Evolutionary conservation across 2,329 filamentous ascomycete genomes (phyloP).

Genomic region (Aspergillus sp.): DNA sequence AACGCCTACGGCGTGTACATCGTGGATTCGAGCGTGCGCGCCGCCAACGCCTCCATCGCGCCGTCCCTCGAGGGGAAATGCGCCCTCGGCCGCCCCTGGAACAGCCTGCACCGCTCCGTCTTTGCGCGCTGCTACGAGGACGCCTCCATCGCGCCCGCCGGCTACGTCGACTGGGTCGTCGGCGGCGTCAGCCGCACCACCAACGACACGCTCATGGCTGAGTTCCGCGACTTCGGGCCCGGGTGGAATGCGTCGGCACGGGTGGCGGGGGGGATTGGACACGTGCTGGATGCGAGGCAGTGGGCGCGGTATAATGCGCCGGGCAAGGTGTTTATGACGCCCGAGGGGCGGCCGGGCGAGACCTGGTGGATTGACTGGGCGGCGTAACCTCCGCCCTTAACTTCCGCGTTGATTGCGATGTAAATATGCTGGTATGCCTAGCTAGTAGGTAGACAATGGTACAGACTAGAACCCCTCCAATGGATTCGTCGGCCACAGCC

Average conservation of each 20-base stretch:
- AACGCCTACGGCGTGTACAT: slow-evolving; percentile 70
- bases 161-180: slow-evolving; percentile 56
- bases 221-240: slow-evolving; percentile 53
- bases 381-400: neutral
- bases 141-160: slow-evolving; percentile 50
- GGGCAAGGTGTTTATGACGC: slow-evolving; percentile 48
- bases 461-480: too few relatives aligned
- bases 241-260: slow-evolving; percentile 54
- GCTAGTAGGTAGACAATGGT: too few relatives aligned
- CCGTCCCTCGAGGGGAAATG: slow-evolving; percentile 48
- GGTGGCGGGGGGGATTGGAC: slow-evolving; percentile 41
- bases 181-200: slow-evolving; percentile 39
- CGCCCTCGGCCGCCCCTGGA: slow-evolving; percentile 63
- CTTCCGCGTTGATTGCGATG: neutral
- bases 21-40: slow-evolving; percentile 52
- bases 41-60: slow-evolving; percentile 51
- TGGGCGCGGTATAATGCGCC: slow-evolving; percentile 40
- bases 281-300: slow-evolving; percentile 43
- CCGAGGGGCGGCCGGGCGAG: slow-evolving; percentile 47
- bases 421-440: neutral
- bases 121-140: slow-evolving; percentile 59
- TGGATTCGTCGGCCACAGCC: too few relatives aligned
- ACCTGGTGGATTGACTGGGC: slow-evolving; percentile 49
- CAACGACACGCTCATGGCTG: slow-evolving; percentile 56
- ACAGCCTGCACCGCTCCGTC: slow-evolving; percentile 56